Conservation (phyloP, 106 monocot genomes). For the Allium sativum region DNA sequence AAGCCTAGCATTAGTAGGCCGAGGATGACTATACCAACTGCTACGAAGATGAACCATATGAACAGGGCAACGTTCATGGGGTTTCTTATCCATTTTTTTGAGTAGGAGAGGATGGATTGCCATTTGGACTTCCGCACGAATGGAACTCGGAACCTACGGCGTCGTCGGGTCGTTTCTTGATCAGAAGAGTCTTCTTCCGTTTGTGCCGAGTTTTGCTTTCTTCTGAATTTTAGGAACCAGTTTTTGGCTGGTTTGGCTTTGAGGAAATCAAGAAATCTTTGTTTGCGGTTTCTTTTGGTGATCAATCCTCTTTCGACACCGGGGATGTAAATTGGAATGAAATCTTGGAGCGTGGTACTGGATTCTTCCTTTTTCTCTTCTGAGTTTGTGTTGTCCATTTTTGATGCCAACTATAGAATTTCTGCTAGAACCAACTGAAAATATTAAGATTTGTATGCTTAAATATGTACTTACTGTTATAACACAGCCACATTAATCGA, state of each 20-base stretch:
- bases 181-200: neutral
- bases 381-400: too few species aligned
- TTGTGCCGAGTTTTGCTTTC: neutral
- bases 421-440: too few species aligned
- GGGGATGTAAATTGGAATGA: constrained; percentile 17
- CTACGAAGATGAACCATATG: constrained; percentile 64
- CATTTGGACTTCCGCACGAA: constrained; percentile 53
- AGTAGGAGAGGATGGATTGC: constrained; percentile 21
- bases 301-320: constrained; percentile 8
- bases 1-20: constrained; percentile 58
- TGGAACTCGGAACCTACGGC: constrained; percentile 20
- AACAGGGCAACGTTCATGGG: constrained; percentile 72
- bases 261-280: constrained; percentile 32
- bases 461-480: too few species aligned
- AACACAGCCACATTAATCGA: too few species aligned
- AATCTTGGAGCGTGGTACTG: constrained; percentile 3
- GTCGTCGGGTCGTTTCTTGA: too few species aligned
- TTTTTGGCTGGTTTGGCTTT: constrained; percentile 26
- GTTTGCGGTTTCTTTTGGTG: neutral
- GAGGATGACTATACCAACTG: constrained; percentile 27
- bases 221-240: constrained; percentile 14
- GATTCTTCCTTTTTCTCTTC: too few species aligned
- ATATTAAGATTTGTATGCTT: too few species aligned
- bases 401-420: too few species aligned
- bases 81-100: constrained; percentile 61